Base-by-base conservation (phyloP, 2,329 filamentous ascomycete genomes). In the Rhytidhysteron rufulum region DNA sequence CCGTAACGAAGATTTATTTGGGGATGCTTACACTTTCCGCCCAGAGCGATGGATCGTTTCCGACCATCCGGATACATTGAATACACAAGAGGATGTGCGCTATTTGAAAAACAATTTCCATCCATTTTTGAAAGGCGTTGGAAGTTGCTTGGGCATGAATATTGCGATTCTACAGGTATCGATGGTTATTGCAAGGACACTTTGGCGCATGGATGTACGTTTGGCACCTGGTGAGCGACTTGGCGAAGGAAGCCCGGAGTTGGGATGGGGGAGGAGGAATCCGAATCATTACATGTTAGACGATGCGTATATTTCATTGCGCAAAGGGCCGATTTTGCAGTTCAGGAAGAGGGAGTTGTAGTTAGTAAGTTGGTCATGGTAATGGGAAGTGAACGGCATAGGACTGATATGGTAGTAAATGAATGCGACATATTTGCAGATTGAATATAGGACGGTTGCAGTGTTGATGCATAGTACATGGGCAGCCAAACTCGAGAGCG, bases 91-190 rank as follows among this genome's bases (percentile, higher is more conserved):
- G 31, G 36, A 45, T 8, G 41, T 55, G 9, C 22, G 34, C 4
- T 34, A 22, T 5, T 39, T 52, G 2, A 48, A 44, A 24, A 36
- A 39, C 6, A 39, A 42, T 2, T 47, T 43, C 13, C 40, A 42
- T 24, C 49, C 55, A 5, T 59, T 58, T 42, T 41, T 46, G 13
- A 44, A 48, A 25, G 54, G 55, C n/a, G 47, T 49, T 17, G 41
- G 49, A 34, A 48, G 50, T 31, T 58, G 55, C 25, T 47, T 51
- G 17, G 55, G 55, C 8, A 49, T 53, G 43, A 54, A 54, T 16
- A 37, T 58, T 39, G 45, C 50, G 2, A 53, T 50, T 32, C 40
- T 44, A 29, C 49, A 49, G 22, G 19, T 58, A 19, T 42, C 34
- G 16, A 33, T 54, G 3, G 37, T 47, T 2, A 21, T 54, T 20